phyloP scores from a whole-genome alignment of 1,284 basidiomycete genomes.

The Leccinum brunneo-olivaceum region DNA sequence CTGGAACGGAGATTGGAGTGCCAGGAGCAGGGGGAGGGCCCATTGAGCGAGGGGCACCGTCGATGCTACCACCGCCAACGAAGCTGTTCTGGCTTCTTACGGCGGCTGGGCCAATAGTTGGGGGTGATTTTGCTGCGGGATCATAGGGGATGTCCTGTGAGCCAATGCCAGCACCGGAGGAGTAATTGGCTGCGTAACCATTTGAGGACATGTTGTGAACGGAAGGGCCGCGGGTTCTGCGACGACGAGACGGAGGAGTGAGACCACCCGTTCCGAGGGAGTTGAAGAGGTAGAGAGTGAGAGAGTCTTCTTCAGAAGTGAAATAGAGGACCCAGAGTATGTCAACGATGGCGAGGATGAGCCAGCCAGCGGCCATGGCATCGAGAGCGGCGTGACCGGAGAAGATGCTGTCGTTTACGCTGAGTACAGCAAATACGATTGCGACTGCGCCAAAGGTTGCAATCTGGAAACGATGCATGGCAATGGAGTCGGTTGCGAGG shows the following conservation, averaged over 20 bases:
- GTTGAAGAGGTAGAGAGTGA: constrained; percentile 79
- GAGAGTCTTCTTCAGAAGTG: constrained; percentile 91
- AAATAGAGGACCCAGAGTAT: constrained; percentile 96
- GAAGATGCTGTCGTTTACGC: constrained; percentile 66
- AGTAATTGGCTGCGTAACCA: constrained; percentile 55
- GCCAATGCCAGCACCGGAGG: constrained; percentile 57
- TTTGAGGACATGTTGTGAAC: constrained; percentile 60
- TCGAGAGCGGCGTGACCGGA: constrained; percentile 46
- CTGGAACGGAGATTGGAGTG: constrained; percentile 33
- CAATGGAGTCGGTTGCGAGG: constrained; percentile 78
- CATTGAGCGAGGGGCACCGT: constrained; percentile 42
- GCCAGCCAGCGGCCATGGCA: constrained; percentile 90
- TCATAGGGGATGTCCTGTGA: constrained; percentile 55
- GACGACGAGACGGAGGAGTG: constrained; percentile 68
- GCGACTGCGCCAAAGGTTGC: constrained; percentile 81
- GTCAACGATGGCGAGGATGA: constrained; percentile 85
- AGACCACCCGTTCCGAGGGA: constrained; percentile 81
- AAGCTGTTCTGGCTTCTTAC: constrained; percentile 63
- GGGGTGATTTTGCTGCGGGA: constrained; percentile 45
- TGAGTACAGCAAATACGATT: constrained; percentile 82
- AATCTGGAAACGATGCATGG: constrained; percentile 83
- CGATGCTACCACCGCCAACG: constrained; percentile 43
- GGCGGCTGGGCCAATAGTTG: constrained; percentile 33
- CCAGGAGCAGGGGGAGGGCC: constrained; percentile 28
- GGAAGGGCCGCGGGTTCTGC: constrained; percentile 55